Evolutionary conservation across 345 rosid species (phyloP).

Genomic region (Citrus glauca): DNA sequence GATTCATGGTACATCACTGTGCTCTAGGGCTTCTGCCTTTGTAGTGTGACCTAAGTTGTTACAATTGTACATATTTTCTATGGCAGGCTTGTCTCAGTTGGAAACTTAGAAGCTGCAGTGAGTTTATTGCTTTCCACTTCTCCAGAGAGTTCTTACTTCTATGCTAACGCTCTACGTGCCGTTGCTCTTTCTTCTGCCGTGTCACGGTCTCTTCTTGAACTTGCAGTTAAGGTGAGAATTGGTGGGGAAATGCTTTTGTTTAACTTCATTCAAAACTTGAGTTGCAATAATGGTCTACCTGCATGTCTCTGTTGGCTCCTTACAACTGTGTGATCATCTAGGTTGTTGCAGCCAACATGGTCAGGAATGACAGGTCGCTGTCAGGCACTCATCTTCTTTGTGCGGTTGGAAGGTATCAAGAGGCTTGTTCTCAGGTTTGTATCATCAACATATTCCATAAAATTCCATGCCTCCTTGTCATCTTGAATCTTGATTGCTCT

Average conservation of each 20-base stretch:
- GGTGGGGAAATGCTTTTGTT: neutral
- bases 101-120: slow-evolving; percentile 96
- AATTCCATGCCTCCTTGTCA: neutral
- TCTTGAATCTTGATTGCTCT: neutral
- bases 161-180: slow-evolving; percentile 91
- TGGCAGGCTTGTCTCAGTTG: slow-evolving; percentile 83
- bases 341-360: slow-evolving; percentile 99
- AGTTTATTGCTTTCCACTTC: slow-evolving; percentile 86
- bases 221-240: slow-evolving; percentile 79
- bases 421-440: slow-evolving; percentile 96
- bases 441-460: neutral
- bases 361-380: slow-evolving; percentile 78
- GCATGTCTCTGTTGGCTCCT: slow-evolving; percentile 3
- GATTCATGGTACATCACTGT: neutral
- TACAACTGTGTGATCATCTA: slow-evolving; percentile 22
- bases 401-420: slow-evolving; percentile 96
- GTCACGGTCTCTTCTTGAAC: slow-evolving; percentile 91
- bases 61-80: slow-evolving; percentile 5
- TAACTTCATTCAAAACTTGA: neutral
- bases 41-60: slow-evolving; percentile 2
- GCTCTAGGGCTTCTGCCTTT: neutral
- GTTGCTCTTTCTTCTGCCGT: slow-evolving; percentile 98
- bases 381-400: slow-evolving; percentile 94
- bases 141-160: slow-evolving; percentile 90
- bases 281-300: neutral